Conservation (phyloP, 2,329 filamentous ascomycete genomes). For the Pseudocercospora cruenta region DNA sequence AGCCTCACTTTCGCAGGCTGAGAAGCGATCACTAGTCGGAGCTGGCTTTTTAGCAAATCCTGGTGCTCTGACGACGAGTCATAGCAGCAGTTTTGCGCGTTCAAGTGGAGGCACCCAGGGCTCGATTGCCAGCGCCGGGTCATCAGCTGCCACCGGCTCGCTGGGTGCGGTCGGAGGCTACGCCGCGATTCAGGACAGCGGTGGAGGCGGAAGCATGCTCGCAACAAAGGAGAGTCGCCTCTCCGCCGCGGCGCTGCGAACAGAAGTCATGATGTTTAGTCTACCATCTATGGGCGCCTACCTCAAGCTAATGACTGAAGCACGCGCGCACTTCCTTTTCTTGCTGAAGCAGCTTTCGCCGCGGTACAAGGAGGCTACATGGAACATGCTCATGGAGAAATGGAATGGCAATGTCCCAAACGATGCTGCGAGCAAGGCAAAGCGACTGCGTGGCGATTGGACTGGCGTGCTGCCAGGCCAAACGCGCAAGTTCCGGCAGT, state of each 20-base stretch:
- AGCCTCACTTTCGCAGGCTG: conserved; percentile 47
- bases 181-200: conserved; percentile 66
- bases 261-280: conserved; percentile 56
- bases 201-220: conserved; percentile 55
- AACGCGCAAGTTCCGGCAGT: conserved; percentile 71
- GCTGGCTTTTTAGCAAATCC: conserved; percentile 68
- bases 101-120: conserved; percentile 41
- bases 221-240: conserved; percentile 34
- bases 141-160: conserved; percentile 68
- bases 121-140: conserved; percentile 64
- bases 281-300: conserved; percentile 69
- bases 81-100: conserved; percentile 47
- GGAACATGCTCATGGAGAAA: conserved; percentile 64
- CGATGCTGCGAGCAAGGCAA: conserved; percentile 51
- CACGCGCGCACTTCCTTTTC: conserved; percentile 63
- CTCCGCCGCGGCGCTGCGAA: conserved; percentile 12
- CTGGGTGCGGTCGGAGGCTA: conserved; percentile 69
- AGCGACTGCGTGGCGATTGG: conserved; percentile 60
- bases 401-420: conserved; percentile 70
- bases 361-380: conserved; percentile 65
- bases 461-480: conserved; percentile 61
- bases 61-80: conserved; percentile 43
- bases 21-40: conserved; percentile 63
- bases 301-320: conserved; percentile 66
- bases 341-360: conserved; percentile 60